Evolutionary conservation across 306 rosid species (phyloP), one percentile per base, ranked within the genome.

Genomic region (Citrullus amarus): DNA sequence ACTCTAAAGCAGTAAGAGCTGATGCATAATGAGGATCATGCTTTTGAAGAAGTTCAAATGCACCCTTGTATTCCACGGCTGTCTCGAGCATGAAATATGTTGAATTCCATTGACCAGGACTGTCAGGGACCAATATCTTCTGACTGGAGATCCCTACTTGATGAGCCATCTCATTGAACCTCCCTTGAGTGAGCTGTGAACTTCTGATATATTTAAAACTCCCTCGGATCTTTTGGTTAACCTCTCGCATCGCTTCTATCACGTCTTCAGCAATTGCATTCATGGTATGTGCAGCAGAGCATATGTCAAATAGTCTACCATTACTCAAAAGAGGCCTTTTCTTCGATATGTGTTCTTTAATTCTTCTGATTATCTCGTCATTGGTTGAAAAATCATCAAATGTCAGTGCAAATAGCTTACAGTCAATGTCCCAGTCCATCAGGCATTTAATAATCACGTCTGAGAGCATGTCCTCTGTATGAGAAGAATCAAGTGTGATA

Each of bases 391-490:
- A 95, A 79, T 91, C 90, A 86, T 95, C 99, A 76, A 92, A 90
- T 70, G 97, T 95, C 84, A 95, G 82, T 30, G 99, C 90, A 88
- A 92, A 95, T 77, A 95, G 85, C 86, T 95, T 92, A 79, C 90
- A 71, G 78, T 92, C 96, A 81, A 95, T 85, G 81, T 86, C 91
- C 97, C 99, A 95, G 58, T 92, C 96, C 79, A 77, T 84, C 59
- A 92, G 86, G 82, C 96, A 89, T 84, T 88, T 91, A 56, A 89
- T 84, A 50, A 95, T 90, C 78, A 92, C 97, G 80, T 89, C 96
- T 12, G 97, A 90, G 88, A 95, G 96, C 81, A 90, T 73, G 84
- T 92, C 98, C 68, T 90, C 92, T 8, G 98, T 94, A 77, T 94
- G 90, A 32, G 96, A 87, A 80, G 93, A 77, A 86, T 92, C 96